Percentiles rank a stretch among this genome's conserved stretches.
Conservation (phyloP, 116 monocot genomes). For the Phalaenopsis hybrid region DNA sequence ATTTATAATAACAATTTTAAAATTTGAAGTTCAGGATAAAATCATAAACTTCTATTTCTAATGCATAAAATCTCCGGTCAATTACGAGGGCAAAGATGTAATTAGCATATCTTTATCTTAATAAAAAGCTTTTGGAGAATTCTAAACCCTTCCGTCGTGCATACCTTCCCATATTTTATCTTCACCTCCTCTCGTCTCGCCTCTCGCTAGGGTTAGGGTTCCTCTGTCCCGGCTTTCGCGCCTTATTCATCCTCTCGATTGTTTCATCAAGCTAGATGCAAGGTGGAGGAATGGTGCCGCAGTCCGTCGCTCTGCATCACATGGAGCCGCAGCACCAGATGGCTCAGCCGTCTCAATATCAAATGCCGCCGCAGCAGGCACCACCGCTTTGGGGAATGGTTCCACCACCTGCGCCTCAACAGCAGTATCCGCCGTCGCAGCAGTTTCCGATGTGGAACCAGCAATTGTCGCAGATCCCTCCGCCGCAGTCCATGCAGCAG, state of each 20-base stretch:
- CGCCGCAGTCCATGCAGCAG: slow-evolving; percentile 21
- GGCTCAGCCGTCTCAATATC: slow-evolving; percentile 11
- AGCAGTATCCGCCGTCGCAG: slow-evolving; percentile 20
- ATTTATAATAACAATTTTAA: no score
- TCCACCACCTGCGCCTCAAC: slow-evolving; percentile 18
- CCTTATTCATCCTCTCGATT: not conserved
- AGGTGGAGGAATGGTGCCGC: slow-evolving; percentile 21
- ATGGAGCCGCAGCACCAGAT: slow-evolving; percentile 31
- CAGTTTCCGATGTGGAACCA: slow-evolving; percentile 44
- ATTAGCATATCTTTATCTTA: no score
- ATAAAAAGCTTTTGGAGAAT: no score
- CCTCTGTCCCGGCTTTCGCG: not conserved
- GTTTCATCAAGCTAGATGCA: slow-evolving; percentile 32
- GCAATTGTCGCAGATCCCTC: slow-evolving; percentile 50
- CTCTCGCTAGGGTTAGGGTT: slow-evolving; percentile 12
- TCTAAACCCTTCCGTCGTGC: no score
- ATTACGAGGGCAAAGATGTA: no score
- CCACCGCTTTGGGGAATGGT: slow-evolving; percentile 39
- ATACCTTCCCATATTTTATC: no score
- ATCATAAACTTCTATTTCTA: no score
- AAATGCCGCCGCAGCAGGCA: slow-evolving; percentile 17
- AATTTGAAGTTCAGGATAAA: no score
- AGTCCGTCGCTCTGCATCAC: slow-evolving; percentile 22
- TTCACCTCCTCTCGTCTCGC: not conserved
- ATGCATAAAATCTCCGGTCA: no score